These are phyloP conservation scores for Aureobasidium sp. DNA, from an alignment of 2,329 filamentous ascomycete species.

Conservation along the genomic window DNA sequence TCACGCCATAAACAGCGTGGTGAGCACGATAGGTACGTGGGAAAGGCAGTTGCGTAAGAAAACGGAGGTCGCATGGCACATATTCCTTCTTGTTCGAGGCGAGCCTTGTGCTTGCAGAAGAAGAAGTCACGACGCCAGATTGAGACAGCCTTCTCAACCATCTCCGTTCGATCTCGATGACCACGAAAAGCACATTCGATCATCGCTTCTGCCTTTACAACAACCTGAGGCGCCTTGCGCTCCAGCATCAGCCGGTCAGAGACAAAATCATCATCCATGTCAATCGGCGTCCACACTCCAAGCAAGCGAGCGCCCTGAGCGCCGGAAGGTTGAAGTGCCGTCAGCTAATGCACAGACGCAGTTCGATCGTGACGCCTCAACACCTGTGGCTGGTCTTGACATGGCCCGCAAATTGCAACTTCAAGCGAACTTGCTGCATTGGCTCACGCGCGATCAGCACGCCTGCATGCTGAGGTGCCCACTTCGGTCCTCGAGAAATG, in stretches of 20 bases:
- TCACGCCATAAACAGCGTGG: neutral
- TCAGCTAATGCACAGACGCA: neutral
- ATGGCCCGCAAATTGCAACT: slow-evolving; percentile 1
- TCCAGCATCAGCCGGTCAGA: neutral
- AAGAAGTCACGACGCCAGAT: neutral
- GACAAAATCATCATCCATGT: neutral
- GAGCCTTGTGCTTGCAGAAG: neutral
- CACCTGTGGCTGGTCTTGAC: slow-evolving; percentile 4
- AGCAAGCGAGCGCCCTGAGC: neutral
- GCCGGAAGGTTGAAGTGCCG: neutral
- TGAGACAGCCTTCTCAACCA: neutral
- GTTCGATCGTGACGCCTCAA: slow-evolving; percentile 10
- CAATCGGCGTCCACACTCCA: neutral
- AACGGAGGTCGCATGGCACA: neutral
- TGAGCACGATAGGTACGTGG: neutral
- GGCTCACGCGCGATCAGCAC: slow-evolving; percentile 12
- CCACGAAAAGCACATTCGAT: neutral
- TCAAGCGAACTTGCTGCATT: neutral
- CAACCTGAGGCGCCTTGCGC: neutral
- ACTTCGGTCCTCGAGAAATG: slow-evolving; percentile 13
- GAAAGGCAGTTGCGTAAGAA: neutral
- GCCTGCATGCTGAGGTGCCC: slow-evolving; percentile 9
- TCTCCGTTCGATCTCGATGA: neutral
- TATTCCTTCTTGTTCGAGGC: neutral
- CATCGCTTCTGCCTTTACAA: neutral